These are phyloP conservation scores for Lasiosphaeria hispida DNA, from an alignment of 495 filamentous ascomycete species.

Conservation along the genomic window DNA sequence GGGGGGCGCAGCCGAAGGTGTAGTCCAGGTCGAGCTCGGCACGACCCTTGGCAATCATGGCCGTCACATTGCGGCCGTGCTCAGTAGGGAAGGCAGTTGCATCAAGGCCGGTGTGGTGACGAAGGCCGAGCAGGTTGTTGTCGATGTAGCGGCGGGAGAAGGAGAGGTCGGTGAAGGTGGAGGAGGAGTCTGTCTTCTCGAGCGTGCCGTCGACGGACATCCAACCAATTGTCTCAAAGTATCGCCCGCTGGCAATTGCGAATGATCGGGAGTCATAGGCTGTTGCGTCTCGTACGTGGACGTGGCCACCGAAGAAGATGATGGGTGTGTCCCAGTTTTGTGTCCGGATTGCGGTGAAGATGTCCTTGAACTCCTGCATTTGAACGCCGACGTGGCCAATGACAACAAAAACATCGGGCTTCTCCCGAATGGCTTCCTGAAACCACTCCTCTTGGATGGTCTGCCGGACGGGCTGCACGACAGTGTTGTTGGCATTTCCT, in stretches of 20 bases:
- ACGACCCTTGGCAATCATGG: constrained; percentile 67
- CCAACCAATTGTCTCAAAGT: constrained; percentile 98
- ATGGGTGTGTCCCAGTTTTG: constrained; percentile 78
- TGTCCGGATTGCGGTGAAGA: constrained; percentile 77
- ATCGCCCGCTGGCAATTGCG: constrained; percentile 85
- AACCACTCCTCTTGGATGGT: constrained; percentile 88
- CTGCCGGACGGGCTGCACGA: constrained; percentile 73
- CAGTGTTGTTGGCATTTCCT: constrained; percentile 82
- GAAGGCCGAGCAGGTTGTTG: constrained; percentile 83
- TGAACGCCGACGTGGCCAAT: constrained; percentile 81
- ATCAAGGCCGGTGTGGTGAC: constrained; percentile 76
- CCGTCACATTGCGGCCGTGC: constrained; percentile 69
- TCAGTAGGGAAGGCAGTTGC: constrained; percentile 71
- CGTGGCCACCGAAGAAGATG: constrained; percentile 90
- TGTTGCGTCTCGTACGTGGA: constrained; percentile 82
- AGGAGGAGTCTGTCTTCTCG: constrained; percentile 29
- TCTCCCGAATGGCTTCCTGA: constrained; percentile 76
- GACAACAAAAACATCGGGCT: constrained; percentile 85
- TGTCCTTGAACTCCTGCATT: constrained; percentile 70
- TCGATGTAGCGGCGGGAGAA: constrained; percentile 89
- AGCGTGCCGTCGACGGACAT: constrained; percentile 77
- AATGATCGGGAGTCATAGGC: constrained; percentile 78
- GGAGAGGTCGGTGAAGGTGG: constrained; percentile 12
- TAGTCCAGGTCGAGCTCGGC: constrained; percentile 68
- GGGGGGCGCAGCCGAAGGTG: constrained; percentile 78